Base-by-base conservation (phyloP, 1,284 basidiomycete species). In the Neolentinus lepideus region DNA sequence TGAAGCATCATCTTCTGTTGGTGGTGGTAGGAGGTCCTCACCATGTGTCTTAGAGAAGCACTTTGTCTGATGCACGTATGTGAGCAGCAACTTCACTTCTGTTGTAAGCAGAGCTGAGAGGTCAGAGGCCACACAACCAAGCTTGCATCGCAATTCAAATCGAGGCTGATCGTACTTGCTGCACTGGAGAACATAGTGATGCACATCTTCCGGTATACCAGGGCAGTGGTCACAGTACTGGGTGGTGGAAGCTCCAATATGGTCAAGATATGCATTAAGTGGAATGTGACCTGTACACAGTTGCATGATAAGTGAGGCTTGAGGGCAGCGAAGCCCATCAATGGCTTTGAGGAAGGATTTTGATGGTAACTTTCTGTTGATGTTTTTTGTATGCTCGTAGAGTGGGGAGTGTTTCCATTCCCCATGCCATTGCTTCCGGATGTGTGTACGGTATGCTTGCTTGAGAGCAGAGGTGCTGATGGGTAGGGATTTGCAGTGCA, bases 381-480 rank as follows among this genome's bases (percentile, higher is more conserved):
- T 22, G n/a, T 4, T 29, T 8, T 19, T 3, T 3, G 27, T 52
- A 6, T 22, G 11, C 12, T 29, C 21, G n/a, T 25, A 25, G 51
- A 6, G 33, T 4, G 29, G 26, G 4, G 51, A 52, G 9, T 19
- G 8, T n/a, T 3, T 21, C 24, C 47, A 50, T 50, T 50, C 38
- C 8, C n/a, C 38, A 4, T 50, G 4, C 47, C 47, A 50, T 25
- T 25, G 6, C 47, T 14, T 22, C 24, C 25, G 9, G 22, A 50
- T 4, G 4, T 25, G 22, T 3, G 4, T 26, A 9, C 22, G 38
- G 36, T 33, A 35, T 36, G 52, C 31, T 31, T 43, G 38, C 35
- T 47, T 48, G 12, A 54, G 31, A 21, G 54, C 51, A 8, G 57
- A 56, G 47, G 25, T 22, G 19, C 35, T 52, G 35, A 45, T 56